A percentile compares a stretch with the other conserved stretches of the same genome.
Conservation (phyloP, 257 asterid species). For the Paulownia fortunei region DNA sequence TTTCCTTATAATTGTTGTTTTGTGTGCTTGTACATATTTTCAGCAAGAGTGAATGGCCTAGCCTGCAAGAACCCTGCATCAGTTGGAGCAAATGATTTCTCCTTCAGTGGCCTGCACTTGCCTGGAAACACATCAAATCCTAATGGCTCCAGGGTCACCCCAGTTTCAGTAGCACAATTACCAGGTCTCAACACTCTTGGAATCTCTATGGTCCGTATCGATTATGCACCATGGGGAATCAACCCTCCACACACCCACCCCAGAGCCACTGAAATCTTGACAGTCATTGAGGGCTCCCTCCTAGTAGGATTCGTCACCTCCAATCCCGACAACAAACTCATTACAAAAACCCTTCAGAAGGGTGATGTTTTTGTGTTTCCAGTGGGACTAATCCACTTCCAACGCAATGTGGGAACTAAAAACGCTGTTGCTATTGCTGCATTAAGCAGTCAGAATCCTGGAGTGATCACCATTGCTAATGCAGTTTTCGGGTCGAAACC, state of each 20-base stretch:
- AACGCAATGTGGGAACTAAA: slow-evolving; percentile 25
- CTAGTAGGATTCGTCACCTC: slow-evolving; percentile 24
- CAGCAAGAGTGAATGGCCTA: slow-evolving; percentile 25
- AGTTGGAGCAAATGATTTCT: slow-evolving; percentile 21
- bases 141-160: slow-evolving; percentile 13
- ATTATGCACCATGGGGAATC: no score
- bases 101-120: slow-evolving; percentile 25
- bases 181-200: no score
- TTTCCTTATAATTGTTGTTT: no score
- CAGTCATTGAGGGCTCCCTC: slow-evolving; percentile 29
- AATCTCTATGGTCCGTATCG: no score
- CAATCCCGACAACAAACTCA: slow-evolving; percentile 23
- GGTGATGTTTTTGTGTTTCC: slow-evolving; percentile 39
- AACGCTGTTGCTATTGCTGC: slow-evolving; percentile 33
- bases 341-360: slow-evolving; percentile 6
- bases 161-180: background rate
- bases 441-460: slow-evolving; percentile 28
- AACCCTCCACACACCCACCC: no score
- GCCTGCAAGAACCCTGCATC: slow-evolving; percentile 20
- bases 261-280: no score
- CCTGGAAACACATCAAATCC: slow-evolving; percentile 23
- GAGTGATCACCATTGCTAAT: no score
- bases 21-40: background rate
- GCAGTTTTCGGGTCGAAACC: no score
- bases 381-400: slow-evolving; percentile 28